These are phyloP conservation scores for Colletotrichum lini DNA, from an alignment of 2,329 filamentous ascomycete genomes.

Conservation along the genomic window DNA sequence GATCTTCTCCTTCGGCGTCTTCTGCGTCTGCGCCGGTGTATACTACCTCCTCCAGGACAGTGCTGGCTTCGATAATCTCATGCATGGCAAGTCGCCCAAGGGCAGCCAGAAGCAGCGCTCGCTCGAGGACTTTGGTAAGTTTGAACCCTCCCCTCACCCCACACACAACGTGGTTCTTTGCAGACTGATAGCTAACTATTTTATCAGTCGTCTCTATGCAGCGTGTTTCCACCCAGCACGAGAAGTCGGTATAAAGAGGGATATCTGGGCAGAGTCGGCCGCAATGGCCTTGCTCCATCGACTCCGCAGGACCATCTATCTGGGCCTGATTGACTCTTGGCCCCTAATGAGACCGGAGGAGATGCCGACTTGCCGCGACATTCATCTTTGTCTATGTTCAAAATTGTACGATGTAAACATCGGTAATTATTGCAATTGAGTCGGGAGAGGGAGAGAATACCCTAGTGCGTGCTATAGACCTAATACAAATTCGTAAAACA, in stretches of 20 bases:
- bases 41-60: slow-evolving; percentile 86
- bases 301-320: slow-evolving; percentile 28
- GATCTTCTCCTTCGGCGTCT: slow-evolving; percentile 92
- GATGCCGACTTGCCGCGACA: slow-evolving; percentile 15
- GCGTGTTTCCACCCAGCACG: slow-evolving; percentile 92
- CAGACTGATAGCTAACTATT: slow-evolving; percentile 61
- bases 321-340: slow-evolving; percentile 35
- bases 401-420: slow-evolving; percentile 42
- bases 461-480: slow-evolving; percentile 36
- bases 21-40: slow-evolving; percentile 83
- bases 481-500: slow-evolving; percentile 43
- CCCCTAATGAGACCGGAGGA: slow-evolving; percentile 39
- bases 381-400: slow-evolving; percentile 41
- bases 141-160: slow-evolving; percentile 55
- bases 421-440: slow-evolving; percentile 42
- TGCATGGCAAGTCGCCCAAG: slow-evolving; percentile 91
- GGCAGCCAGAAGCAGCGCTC: slow-evolving; percentile 86
- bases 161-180: slow-evolving; percentile 19
- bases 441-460: slow-evolving; percentile 34
- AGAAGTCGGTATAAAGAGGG: slow-evolving; percentile 79
- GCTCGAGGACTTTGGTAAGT: slow-evolving; percentile 80
- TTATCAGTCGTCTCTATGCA: slow-evolving; percentile 84
- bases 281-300: background rate
- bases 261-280: slow-evolving; percentile 22
- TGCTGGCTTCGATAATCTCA: slow-evolving; percentile 88